These are phyloP conservation scores for Daldinia loculata DNA, from an alignment of 495 filamentous ascomycete genomes.

Conservation along the genomic window DNA sequence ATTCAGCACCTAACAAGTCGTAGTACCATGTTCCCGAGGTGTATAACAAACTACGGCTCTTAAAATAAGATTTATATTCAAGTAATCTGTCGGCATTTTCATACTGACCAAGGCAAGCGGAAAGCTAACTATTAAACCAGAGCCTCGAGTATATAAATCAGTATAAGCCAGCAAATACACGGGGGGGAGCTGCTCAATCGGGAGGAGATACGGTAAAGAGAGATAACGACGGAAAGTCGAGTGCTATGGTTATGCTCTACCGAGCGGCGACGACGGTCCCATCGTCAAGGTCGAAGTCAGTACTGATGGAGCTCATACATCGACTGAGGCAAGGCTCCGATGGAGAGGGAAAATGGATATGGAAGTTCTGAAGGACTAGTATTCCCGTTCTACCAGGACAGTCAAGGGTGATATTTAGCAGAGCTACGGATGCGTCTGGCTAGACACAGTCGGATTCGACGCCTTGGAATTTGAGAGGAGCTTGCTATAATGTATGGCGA, in stretches of 20 bases:
- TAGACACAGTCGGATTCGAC: constrained; percentile 2
- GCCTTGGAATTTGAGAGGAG: constrained; percentile 10
- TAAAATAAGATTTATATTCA: background rate
- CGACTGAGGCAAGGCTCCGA: constrained; percentile 55
- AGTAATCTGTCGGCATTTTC: background rate
- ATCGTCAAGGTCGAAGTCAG: constrained; percentile 56
- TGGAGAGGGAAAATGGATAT: constrained; percentile 50
- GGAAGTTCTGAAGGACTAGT: constrained; percentile 54
- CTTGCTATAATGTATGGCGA: constrained; percentile 23
- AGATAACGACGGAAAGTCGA: background rate
- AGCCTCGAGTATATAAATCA: background rate
- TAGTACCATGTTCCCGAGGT: background rate
- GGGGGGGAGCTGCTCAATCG: constrained; percentile 5
- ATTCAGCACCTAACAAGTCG: background rate
- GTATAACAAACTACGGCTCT: background rate
- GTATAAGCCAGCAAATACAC: background rate
- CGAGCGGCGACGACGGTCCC: constrained; percentile 16
- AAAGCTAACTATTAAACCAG: background rate
- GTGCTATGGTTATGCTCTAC: constrained; percentile 14
- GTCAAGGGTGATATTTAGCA: constrained; percentile 10
- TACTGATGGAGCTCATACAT: constrained; percentile 58
- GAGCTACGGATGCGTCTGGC: constrained; percentile 9
- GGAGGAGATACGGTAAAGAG: constrained; percentile 17
- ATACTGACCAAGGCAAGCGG: background rate
- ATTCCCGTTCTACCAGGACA: background rate